Base-by-base conservation (phyloP, 495 filamentous ascomycete genomes). In the Penicillium salamii region DNA sequence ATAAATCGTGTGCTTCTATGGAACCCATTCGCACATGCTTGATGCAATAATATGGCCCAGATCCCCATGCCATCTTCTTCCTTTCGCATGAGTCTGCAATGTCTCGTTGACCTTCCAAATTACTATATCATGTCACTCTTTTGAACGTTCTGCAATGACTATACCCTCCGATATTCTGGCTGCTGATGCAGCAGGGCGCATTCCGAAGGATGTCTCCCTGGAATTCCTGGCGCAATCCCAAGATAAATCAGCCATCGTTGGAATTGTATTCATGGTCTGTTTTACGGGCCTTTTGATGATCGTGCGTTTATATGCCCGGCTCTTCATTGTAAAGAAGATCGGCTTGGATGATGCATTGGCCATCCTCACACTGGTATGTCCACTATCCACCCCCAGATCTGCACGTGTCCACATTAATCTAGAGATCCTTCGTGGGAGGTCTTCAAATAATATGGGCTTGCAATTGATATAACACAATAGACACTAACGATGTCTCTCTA, bases 141-240 rank as follows among this genome's bases (percentile, higher is more conserved):
- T 54, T 50, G 31, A 62, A 39, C 36, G 7, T 28, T 36, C 7
- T 24, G 17, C n/a, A 12, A 67, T 67, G 62, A 51, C 57, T n/a
- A 54, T 62, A n/a, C 62, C 65, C 4, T 41, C 52, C 34, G 59
- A 68, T 37, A 68, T 68, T 8, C 59, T 55, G 20, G 55, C 55
- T 48, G 66, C 66, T 7, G 12, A 59, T 28, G 59, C 61, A 45
- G 57, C 58, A 41, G 63, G 66, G 21, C 54, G 53, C 19, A 64
- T 75, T 35, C 71, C 70, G 7, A 34, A 48, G 29, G 58, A 51
- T 20, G 35, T 75, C 32, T 65, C 62, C 5, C 52, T 67, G 8
- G 54, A 60, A n/a, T 73, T 65, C 46, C 54, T 76, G n/a, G 59
- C 68, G 15, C 33, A 76, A 54, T 65, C 58, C 19, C 65, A 68